A percentile compares a stretch with the other conserved stretches of the same genome.
Evolutionary conservation across 768 basidiomycete genomes (phyloP).

Genomic region (Kwoniella mangroviensis): DNA sequence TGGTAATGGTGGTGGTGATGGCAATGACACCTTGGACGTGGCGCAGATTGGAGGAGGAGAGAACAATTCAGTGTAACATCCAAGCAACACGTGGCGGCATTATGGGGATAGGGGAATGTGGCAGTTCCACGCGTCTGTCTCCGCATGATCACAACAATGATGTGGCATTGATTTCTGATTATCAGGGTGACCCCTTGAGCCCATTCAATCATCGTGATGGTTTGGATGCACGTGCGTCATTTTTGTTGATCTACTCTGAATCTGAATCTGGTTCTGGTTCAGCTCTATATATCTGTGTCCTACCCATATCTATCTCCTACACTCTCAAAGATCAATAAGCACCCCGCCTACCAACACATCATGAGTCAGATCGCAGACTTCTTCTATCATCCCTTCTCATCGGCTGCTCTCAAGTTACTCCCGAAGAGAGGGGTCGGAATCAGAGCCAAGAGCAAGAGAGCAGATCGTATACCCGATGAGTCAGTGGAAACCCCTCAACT

Average conservation of each 20-base stretch:
- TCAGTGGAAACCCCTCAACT: constrained; percentile 17
- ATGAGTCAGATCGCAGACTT: constrained; percentile 32
- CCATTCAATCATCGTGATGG: neutral
- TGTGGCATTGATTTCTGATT: neutral
- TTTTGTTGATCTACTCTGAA: neutral
- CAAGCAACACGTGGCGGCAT: constrained; percentile 3
- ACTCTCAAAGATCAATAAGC: neutral
- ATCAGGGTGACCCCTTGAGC: neutral
- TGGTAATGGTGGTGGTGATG: constrained; percentile 2
- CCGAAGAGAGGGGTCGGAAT: constrained; percentile 37
- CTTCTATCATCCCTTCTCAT: constrained; percentile 51
- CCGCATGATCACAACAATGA: neutral
- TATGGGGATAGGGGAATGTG: neutral
- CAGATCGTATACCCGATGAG: constrained; percentile 56
- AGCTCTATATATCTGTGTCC: neutral
- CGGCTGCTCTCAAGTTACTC: constrained; percentile 42
- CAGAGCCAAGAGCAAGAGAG: constrained; percentile 52
- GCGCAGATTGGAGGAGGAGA: neutral
- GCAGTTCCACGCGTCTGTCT: neutral
- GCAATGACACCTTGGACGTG: neutral
- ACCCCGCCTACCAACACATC: neutral
- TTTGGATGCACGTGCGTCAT: constrained; percentile 14
- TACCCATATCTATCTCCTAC: neutral
- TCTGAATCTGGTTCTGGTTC: neutral
- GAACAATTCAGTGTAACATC: neutral